Base-by-base conservation (phyloP, 2,329 filamentous ascomycete genomes). In the Pyrenophora tritici-repentis region DNA sequence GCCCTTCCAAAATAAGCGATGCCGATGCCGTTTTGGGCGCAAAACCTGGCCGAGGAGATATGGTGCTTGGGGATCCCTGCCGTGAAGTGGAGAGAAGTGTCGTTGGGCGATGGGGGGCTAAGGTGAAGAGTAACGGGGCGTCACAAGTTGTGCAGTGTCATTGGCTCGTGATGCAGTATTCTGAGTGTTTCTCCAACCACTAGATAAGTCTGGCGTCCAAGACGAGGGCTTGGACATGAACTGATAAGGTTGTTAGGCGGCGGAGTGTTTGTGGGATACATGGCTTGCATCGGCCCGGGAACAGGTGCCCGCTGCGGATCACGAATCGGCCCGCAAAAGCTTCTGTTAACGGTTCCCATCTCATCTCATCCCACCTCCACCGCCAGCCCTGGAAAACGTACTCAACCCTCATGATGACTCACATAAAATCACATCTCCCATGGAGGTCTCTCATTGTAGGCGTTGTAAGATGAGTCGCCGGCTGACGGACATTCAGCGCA, bases 1-100 rank as follows among this genome's bases (percentile, higher is more conserved):
- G 37, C 45, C 42, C 31, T 51, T 22, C 52, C 40, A 42, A 35
- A 47, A 46, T 42, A 50, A 53, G 52, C 42, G 37, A 36, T 44
- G 42, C 31, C 13, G 24, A 18, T 53, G 45, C 52, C 47, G 33
- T 46, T 58, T 42, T 20, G 42, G 57, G 18, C 16, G 22, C 17
- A 29, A 13, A 34, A 10, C 10, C 12, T 18, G 38, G 24, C 31
- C 34, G 41, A 47, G 44, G 42, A 40, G 39, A 20, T 37, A 10
- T 29, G 26, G 3, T 35, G 42, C 44, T 39, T 32, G 22, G 9
- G 18, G 34, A 26, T 26, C 26, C 18, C 26, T 41, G 10, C 9
- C 32, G 38, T 51, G 39, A 24, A 36, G 55, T 34, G 37, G n/a
- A 29, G 46, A 41, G 14, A 41, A 26, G 43, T 36, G 32, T 33